These are phyloP conservation scores for Exophiala dermatitidis DNA, from an alignment of 2,329 filamentous ascomycete genomes.

Conservation along the genomic window DNA sequence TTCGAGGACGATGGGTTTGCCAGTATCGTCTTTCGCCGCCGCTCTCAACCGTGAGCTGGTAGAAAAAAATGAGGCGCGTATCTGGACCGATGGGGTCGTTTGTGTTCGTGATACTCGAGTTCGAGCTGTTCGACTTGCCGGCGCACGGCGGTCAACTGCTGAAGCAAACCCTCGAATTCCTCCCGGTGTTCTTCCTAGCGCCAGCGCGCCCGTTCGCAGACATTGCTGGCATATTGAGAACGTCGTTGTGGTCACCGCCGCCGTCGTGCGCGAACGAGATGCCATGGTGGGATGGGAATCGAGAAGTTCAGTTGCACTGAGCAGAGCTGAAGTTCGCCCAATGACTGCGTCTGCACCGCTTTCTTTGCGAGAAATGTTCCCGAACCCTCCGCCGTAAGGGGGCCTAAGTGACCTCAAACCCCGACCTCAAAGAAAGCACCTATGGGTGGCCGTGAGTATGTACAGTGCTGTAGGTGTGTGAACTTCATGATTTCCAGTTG, in stretches of 20 bases:
- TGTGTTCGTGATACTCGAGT: background rate
- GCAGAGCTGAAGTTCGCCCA: background rate
- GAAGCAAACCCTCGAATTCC: no score
- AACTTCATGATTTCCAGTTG: no score
- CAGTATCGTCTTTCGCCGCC: background rate
- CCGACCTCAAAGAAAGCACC: no score
- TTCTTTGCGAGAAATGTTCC: background rate
- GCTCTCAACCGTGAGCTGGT: background rate
- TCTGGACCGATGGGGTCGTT: background rate
- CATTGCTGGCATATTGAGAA: constrained; percentile 45
- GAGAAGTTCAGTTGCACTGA: background rate
- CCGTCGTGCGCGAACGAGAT: constrained; percentile 28
- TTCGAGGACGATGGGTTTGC: constrained; percentile 64
- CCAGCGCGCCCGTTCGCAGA: constrained; percentile 3
- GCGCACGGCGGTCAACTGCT: no score
- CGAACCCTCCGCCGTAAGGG: no score
- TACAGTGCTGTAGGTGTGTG: no score
- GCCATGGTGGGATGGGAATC: constrained; percentile 1
- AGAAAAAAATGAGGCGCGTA: constrained; percentile 11
- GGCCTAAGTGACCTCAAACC: no score
- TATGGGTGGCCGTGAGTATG: no score
- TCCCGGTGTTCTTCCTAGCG: no score
- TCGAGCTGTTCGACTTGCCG: background rate
- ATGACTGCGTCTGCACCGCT: background rate
- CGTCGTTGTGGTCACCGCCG: constrained; percentile 34